These are phyloP conservation scores for Noccaea bulbosa DNA, from an alignment of 345 rosid genomes.

Conservation along the genomic window DNA sequence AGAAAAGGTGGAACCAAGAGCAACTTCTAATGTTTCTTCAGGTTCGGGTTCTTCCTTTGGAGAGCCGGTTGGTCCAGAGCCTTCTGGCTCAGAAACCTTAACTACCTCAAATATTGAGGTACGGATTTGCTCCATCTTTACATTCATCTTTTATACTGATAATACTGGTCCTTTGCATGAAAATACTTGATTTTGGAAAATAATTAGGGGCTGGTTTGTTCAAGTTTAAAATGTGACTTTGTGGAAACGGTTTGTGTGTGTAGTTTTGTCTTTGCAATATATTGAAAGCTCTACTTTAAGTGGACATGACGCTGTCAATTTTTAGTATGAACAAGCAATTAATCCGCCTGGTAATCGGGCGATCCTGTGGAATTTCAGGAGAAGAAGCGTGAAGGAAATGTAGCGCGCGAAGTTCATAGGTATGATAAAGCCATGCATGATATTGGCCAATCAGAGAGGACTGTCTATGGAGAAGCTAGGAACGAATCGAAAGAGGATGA, in stretches of 20 bases:
- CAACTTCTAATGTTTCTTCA: constrained; percentile 39
- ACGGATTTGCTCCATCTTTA: constrained; percentile 39
- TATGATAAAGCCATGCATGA: constrained; percentile 51
- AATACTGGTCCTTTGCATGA: background rate
- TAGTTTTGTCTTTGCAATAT: constrained; percentile 3
- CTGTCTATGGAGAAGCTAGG: constrained; percentile 50
- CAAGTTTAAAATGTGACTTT: background rate
- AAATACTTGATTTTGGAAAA: constrained; percentile 3
- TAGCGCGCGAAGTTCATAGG: constrained; percentile 45
- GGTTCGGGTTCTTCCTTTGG: constrained; percentile 48
- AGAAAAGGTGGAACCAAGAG: constrained; percentile 38
- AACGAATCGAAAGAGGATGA: constrained; percentile 71
- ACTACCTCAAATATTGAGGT: constrained; percentile 53
- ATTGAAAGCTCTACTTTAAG: constrained; percentile 8
- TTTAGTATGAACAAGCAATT: background rate
- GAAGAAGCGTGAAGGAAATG: constrained; percentile 46
- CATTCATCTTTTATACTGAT: constrained; percentile 24
- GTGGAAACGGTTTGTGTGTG: background rate
- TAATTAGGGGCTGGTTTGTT: constrained; percentile 11
- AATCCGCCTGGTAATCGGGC: constrained; percentile 8
- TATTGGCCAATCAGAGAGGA: constrained; percentile 48
- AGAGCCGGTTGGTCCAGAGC: constrained; percentile 48
- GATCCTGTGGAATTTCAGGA: constrained; percentile 54
- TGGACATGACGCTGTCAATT: background rate
- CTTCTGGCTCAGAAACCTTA: constrained; percentile 30